These are phyloP conservation scores for Dictyostelium capitatum DNA, from an alignment of 78 protist genomes.

Conservation along the genomic window DNA sequence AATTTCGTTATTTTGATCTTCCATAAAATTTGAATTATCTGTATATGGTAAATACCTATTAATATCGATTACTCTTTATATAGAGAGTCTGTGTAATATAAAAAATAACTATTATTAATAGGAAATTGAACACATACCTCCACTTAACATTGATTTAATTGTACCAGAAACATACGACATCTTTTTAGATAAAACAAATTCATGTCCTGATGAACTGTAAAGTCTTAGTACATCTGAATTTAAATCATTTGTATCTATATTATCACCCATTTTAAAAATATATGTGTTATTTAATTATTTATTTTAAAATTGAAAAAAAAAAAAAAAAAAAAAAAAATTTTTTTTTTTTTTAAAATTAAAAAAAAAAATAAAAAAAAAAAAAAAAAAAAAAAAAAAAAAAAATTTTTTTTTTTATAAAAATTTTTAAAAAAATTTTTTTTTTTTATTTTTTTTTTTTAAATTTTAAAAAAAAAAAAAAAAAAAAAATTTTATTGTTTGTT, in stretches of 20 bases:
- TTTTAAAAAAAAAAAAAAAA: too few relatives aligned
- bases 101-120: too few relatives aligned
- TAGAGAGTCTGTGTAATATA: too few relatives aligned
- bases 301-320: too few relatives aligned
- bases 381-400: not conserved
- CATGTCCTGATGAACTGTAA: conserved; percentile 76
- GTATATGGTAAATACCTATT: too few relatives aligned
- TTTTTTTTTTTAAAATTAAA: not conserved
- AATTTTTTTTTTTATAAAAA: not conserved
- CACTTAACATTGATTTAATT: conserved; percentile 91
- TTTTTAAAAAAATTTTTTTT: too few relatives aligned
- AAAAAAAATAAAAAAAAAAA: not conserved
- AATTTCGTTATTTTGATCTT: conserved; percentile 85
- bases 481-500: too few relatives aligned
- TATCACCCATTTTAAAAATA: conserved; percentile 4
- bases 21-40: conserved; percentile 78
- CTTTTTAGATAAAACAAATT: conserved; percentile 83
- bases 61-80: too few relatives aligned
- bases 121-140: too few relatives aligned
- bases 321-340: not conserved
- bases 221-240: conserved; percentile 65
- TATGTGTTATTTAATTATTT: not conserved
- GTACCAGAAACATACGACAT: conserved; percentile 91
- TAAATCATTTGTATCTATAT: conserved; percentile 49
- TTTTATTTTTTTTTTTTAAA: too few relatives aligned